Evolutionary conservation across 345 rosid species (phyloP), one percentile per base, ranked within the genome.

Genomic region (Acer campestre): DNA sequence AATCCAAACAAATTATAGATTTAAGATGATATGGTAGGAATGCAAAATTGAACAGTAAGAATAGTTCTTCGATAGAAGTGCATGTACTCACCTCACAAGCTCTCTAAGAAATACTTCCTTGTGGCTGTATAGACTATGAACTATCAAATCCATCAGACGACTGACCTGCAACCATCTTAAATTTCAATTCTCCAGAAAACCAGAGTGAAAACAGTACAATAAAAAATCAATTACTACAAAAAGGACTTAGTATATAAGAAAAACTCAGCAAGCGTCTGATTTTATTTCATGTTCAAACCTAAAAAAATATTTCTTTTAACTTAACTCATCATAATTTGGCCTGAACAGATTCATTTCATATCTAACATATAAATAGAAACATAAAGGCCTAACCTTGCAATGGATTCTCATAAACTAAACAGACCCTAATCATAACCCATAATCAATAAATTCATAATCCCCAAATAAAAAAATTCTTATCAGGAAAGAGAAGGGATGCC

Each of bases 51-150:
- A 46, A 46, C 49, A 46, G 49, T 46, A 8, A 1, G 46, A 62
- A 7, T 10, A 59, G 10, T 59, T 18, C 11, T 23, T 23, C 16
- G 8, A 27, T 4, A 13, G 13, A 29, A 74, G 70, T 63, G 42
- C 61, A 18, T 31, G 31, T 22, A 46, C 91, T 89, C 75, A 94
- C 98, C 99, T 96, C 49, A 96, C 98, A 78, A 96, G 92, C 82
- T 96, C 98, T 74, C 99, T 85, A 68, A 96, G 93, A 79, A 96
- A 96, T 0, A 96, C 90, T 69, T 89, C 94, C 81, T 92, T 92
- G 88, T 92, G 91, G 81, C 94, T 92, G 83, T 92, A 92, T 20
- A 92, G 78, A 79, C 97, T 92, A 72, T 92, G 94, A 78, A 92
- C 97, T 55, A 92, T 92, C 91, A 92, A 85, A 85, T 92, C 94